Evolutionary conservation across 2,329 filamentous ascomycete genomes (phyloP).

Genomic region (Mycosphaerella sp.): DNA sequence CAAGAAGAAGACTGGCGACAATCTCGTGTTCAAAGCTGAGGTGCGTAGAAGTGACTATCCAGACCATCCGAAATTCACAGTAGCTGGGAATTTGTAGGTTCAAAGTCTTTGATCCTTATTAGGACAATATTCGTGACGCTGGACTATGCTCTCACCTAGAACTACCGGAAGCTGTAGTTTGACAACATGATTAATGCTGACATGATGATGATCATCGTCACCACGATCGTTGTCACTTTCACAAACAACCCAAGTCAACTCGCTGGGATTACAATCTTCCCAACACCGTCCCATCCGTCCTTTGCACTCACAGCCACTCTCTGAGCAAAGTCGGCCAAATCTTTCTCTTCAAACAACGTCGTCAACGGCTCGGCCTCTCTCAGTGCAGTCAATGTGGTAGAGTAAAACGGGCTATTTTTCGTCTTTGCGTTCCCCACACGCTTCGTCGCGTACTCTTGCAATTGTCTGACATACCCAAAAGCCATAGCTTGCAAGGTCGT

Average conservation of each 20-base stretch:
- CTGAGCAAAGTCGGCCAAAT: constrained; percentile 20
- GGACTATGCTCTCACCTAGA: too few relatives aligned
- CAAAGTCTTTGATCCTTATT: too few relatives aligned
- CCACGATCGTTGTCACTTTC: not conserved
- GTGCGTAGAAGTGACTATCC: too few relatives aligned
- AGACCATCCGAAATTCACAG: too few relatives aligned
- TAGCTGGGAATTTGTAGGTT: too few relatives aligned
- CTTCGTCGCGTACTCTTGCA: constrained; percentile 26
- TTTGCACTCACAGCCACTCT: constrained; percentile 21
- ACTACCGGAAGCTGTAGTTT: too few relatives aligned
- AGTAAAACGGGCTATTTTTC: not conserved
- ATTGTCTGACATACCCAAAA: constrained; percentile 9
- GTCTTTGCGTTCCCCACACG: constrained; percentile 5
- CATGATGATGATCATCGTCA: not conserved
- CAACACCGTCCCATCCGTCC: constrained; percentile 31
- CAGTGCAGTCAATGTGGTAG: not conserved
- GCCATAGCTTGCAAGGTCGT: not conserved
- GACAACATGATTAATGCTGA: not conserved
- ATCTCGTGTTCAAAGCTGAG: too few relatives aligned
- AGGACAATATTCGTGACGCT: too few relatives aligned
- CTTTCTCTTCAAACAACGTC: constrained; percentile 14
- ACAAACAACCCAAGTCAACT: constrained; percentile 11
- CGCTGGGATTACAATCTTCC: constrained; percentile 15
- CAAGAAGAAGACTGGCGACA: too few relatives aligned
- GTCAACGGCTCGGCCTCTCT: constrained; percentile 13